Evolutionary conservation across 805 yeast genomes (phyloP).

Genomic region (Schwanniomyces vanrijiae): DNA sequence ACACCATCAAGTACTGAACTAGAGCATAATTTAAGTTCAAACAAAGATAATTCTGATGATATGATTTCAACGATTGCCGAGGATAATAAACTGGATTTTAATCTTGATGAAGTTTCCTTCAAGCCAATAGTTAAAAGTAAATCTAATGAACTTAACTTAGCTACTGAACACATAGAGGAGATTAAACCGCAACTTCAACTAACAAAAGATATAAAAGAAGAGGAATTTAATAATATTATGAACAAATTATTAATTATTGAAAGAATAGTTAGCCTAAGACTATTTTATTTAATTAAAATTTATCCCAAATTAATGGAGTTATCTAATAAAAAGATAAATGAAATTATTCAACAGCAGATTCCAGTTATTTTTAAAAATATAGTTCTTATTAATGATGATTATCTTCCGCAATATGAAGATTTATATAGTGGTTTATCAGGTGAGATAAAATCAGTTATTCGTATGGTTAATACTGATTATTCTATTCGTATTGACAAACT

Average conservation of each 20-base stretch:
- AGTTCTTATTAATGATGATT: conserved; percentile 29
- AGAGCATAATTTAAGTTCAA: neutral
- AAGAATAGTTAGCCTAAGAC: conserved; percentile 11
- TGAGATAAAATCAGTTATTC: conserved; percentile 35
- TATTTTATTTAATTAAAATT: conserved; percentile 17
- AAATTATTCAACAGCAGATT: conserved; percentile 17
- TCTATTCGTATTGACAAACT: conserved; percentile 60
- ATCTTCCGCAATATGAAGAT: conserved; percentile 33
- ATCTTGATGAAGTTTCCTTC: neutral
- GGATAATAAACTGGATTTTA: neutral
- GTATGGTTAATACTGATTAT: conserved; percentile 41
- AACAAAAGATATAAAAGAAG: conserved; percentile 2
- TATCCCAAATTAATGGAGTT: conserved; percentile 19
- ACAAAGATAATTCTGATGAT: neutral
- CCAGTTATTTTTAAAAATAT: conserved; percentile 14
- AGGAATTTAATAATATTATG: conserved; percentile 10
- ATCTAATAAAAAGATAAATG: conserved; percentile 13
- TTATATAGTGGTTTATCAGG: conserved; percentile 31
- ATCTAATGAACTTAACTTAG: neutral
- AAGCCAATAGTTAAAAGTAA: neutral
- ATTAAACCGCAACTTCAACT: conserved; percentile 3
- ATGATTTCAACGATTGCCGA: neutral
- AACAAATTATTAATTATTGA: conserved; percentile 15
- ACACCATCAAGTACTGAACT: neutral
- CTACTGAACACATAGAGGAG: conserved; percentile 4